Evolutionary conservation across 2,329 filamentous ascomycete species (phyloP).

Genomic region (Penicillium sp.): DNA sequence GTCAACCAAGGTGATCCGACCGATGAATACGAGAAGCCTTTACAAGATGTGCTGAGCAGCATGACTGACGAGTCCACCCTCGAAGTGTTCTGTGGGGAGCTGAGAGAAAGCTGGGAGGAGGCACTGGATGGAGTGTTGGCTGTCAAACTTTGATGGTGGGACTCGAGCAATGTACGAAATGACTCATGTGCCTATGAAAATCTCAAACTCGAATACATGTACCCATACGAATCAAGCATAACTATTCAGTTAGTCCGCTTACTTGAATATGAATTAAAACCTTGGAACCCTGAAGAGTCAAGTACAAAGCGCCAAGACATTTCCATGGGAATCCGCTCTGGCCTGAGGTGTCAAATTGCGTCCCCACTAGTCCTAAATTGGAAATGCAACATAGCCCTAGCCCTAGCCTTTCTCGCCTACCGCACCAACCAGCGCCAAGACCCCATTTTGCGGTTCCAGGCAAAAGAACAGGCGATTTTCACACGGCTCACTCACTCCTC

Average conservation of each 20-base stretch:
- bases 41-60: constrained; percentile 36
- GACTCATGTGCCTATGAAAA: constrained; percentile 2
- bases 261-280: too few relatives aligned
- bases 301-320: not conserved
- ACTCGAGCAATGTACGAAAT: not conserved
- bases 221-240: not conserved
- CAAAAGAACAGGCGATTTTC: constrained; percentile 28
- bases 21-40: constrained; percentile 24
- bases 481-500: constrained; percentile 28
- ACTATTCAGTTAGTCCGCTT: too few relatives aligned
- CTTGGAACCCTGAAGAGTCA: not conserved
- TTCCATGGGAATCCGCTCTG: constrained; percentile 1
- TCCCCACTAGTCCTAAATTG: not conserved
- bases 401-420: constrained; percentile 40
- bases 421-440: constrained; percentile 37
- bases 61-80: constrained; percentile 40
- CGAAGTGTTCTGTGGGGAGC: constrained; percentile 45
- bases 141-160: constrained; percentile 28
- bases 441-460: constrained; percentile 28
- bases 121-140: constrained; percentile 43
- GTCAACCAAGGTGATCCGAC: constrained; percentile 31
- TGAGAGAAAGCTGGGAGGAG: constrained; percentile 52
- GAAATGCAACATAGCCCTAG: constrained; percentile 32
- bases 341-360: constrained; percentile 1
- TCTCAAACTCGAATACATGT: not conserved